These are phyloP conservation scores for Arthrobotrys sphaeroides DNA, from an alignment of 2,329 filamentous ascomycete species.

Conservation along the genomic window DNA sequence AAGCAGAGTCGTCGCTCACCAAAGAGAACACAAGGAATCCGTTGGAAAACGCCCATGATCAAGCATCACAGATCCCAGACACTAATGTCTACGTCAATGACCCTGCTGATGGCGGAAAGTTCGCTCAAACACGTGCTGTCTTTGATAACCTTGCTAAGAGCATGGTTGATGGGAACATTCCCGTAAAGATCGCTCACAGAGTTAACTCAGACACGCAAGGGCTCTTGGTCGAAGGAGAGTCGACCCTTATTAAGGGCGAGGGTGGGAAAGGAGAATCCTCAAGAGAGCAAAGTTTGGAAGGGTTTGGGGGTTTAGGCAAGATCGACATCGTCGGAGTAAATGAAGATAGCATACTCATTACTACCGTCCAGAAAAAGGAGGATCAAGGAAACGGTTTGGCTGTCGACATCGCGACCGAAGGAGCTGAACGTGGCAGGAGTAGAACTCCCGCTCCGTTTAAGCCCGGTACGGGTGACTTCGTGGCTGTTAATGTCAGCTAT, in stretches of 20 bases:
- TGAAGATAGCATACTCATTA: slow-evolving; percentile 16
- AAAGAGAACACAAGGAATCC: slow-evolving; percentile 28
- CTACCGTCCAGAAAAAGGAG: slow-evolving; percentile 4
- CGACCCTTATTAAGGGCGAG: slow-evolving; percentile 36
- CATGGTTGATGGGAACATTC: slow-evolving; percentile 9
- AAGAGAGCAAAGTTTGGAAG: slow-evolving; percentile 30
- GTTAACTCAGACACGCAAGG: neutral
- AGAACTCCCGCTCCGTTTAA: slow-evolving; percentile 51
- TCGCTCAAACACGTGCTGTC: slow-evolving; percentile 42
- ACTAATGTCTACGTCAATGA: no score
- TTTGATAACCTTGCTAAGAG: slow-evolving; percentile 35
- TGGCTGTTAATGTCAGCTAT: slow-evolving; percentile 50
- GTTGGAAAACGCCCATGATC: neutral
- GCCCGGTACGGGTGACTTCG: slow-evolving; percentile 49
- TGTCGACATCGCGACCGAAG: slow-evolving; percentile 29
- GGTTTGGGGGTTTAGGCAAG: slow-evolving; percentile 29
- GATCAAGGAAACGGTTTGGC: slow-evolving; percentile 22
- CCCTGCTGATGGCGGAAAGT: slow-evolving; percentile 30
- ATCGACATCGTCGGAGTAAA: slow-evolving; percentile 44
- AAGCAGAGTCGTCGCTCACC: slow-evolving; percentile 1
- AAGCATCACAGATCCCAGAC: neutral
- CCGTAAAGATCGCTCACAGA: slow-evolving; percentile 14
- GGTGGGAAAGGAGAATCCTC: slow-evolving; percentile 12
- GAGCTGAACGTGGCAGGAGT: slow-evolving; percentile 53
- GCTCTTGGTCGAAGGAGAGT: slow-evolving; percentile 17